Conservation (phyloP, 2,329 filamentous ascomycete genomes). For the Fusarium sp. region DNA sequence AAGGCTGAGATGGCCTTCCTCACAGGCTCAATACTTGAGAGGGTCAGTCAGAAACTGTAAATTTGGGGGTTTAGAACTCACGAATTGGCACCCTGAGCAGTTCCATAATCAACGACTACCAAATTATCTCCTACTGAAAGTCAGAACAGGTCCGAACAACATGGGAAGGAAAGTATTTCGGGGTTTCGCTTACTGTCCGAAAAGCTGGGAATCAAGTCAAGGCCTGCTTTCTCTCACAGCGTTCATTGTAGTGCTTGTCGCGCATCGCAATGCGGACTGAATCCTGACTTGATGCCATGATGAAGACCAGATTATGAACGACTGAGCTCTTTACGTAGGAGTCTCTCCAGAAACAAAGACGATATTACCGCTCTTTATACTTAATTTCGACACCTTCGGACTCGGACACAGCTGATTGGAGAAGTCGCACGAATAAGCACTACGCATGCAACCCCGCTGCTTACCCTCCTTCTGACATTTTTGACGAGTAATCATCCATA, state of each 20-base stretch:
- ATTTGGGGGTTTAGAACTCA: accelerated
- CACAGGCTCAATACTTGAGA: not conserved
- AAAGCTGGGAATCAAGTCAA: not conserved
- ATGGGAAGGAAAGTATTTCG: accelerated
- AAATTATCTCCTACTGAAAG: not conserved
- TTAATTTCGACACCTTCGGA: too few species aligned
- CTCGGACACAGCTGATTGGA: not conserved
- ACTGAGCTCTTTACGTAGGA: accelerated
- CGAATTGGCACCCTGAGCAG: constrained; percentile 15
- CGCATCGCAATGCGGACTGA: constrained; percentile 20
- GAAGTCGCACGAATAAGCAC: not conserved
- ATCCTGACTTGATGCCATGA: not conserved
- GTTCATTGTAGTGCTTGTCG: constrained; percentile 11
- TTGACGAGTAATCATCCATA: not conserved
- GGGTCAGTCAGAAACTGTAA: accelerated
- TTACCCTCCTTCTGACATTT: not conserved
- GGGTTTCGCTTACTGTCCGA: not conserved
- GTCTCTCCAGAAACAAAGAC: accelerated
- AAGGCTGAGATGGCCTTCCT: not conserved
- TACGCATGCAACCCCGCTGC: not conserved
- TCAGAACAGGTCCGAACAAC: accelerated
- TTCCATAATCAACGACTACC: constrained; percentile 4
- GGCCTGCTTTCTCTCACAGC: constrained; percentile 3
- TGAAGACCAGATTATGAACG: accelerated
- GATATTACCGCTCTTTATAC: not conserved